Evolutionary conservation across 1,284 basidiomycete genomes (phyloP), one percentile per base, ranked within the genome.

Genomic region (Gastroboletus turbinatus): DNA sequence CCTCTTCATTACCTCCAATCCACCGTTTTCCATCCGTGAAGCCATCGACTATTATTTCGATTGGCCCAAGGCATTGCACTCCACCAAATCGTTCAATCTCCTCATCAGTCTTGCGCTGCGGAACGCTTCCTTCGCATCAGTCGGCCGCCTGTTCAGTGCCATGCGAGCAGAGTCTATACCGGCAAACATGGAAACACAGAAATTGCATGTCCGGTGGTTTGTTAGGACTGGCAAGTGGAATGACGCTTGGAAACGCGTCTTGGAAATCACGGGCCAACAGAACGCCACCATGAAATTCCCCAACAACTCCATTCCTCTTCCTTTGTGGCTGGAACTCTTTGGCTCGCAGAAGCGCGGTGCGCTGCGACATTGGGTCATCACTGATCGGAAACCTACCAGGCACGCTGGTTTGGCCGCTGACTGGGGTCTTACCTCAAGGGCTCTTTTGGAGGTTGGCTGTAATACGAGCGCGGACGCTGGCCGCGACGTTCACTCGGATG

Each of bases 241-340:
- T 25, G 64, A 72, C 29, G 83, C 81, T 36, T 83, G 81, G 81
- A 63, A 58, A 9, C 71, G 71, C 48, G 71, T 73, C 43, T 44
- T 61, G 46, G 55, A 58, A 29, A 46, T 71, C 45, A 53, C 61
- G 1, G 45, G 46, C 16, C 43, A 50, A 25, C 50, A 42, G 21
- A 49, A 46, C 36, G 38, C 35, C 30, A n/a, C 53, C 32, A 9
- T 39, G 3, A 56, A 48, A 14, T 32, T 40, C 11, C 42, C 33
- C 17, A 45, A 10, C 17, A 53, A 46, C 4, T 44, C 61, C 33
- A 66, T 78, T 23, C 79, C 79, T 19, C 71, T 81, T 23, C 63
- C 71, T 8, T 63, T 84, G 39, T 84, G 82, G 83, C 53, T 82
- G 45, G 82, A 85, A 58, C 76, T 85, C 57, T 78, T 81, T 60